Conservation (phyloP, 768 basidiomycete genomes). For the Russula griseocarnosa region DNA sequence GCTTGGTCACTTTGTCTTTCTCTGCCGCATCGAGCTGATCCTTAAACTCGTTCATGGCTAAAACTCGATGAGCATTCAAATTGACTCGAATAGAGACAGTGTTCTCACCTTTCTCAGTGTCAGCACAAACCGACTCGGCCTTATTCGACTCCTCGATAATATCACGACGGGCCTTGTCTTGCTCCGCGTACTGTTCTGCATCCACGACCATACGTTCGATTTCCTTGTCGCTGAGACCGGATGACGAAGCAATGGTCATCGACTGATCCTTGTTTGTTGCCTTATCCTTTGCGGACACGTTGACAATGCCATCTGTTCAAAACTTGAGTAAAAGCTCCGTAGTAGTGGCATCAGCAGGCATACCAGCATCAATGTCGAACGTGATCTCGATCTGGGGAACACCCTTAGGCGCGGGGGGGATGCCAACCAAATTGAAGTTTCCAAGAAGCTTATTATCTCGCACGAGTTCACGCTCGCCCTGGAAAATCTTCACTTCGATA, state of each 20-base stretch:
- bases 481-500: slow-evolving; percentile 99
- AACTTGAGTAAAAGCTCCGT: slow-evolving; percentile 15
- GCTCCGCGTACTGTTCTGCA: slow-evolving; percentile 89
- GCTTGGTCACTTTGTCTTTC: slow-evolving; percentile 89
- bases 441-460: slow-evolving; percentile 98
- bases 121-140: slow-evolving; percentile 88
- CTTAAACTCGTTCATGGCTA: slow-evolving; percentile 96
- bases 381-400: slow-evolving; percentile 78
- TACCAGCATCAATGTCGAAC: slow-evolving; percentile 97
- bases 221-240: slow-evolving; percentile 92
- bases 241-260: slow-evolving; percentile 97
- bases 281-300: slow-evolving; percentile 94
- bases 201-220: slow-evolving; percentile 97
- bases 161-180: slow-evolving; percentile 80
- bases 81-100: neutral
- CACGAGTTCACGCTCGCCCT: slow-evolving; percentile 98
- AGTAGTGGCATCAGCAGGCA: slow-evolving; percentile 28
- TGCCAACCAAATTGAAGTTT: slow-evolving; percentile 98
- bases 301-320: slow-evolving; percentile 82
- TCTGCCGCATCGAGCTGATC: slow-evolving; percentile 90
- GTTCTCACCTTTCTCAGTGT: slow-evolving; percentile 86
- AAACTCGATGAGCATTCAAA: slow-evolving; percentile 5
- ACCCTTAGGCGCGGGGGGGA: slow-evolving; percentile 77
- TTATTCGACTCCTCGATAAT: slow-evolving; percentile 97
- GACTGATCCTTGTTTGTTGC: slow-evolving; percentile 88